Percentiles rank a stretch among this genome's conserved stretches.
Conservation (phyloP, 805 yeast genomes). For the Pichia insulana region DNA sequence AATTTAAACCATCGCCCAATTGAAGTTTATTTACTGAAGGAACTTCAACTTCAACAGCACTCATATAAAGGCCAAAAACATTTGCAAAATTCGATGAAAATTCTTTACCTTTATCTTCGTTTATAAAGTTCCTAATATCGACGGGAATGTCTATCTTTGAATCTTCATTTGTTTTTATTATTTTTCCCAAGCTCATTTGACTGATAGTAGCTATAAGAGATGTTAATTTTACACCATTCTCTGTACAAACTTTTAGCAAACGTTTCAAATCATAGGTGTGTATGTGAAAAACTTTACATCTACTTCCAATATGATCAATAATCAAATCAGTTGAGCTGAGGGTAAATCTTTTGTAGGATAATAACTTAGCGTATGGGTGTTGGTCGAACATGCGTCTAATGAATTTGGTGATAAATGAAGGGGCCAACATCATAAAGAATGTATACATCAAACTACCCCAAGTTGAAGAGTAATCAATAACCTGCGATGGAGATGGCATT, state of each 20-base stretch:
- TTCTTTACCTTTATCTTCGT: neutral
- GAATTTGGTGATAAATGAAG: conserved; percentile 1
- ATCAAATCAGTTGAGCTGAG: neutral
- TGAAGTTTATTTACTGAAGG: conserved; percentile 12
- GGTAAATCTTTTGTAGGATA: neutral
- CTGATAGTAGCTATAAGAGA: conserved; percentile 6
- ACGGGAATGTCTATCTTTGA: conserved; percentile 15
- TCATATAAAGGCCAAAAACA: conserved; percentile 15
- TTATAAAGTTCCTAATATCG: conserved; percentile 13
- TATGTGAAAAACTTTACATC: neutral
- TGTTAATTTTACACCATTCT: conserved; percentile 9
- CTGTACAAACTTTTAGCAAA: conserved; percentile 1
- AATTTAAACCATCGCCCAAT: conserved; percentile 2
- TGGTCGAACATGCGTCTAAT: conserved; percentile 1
- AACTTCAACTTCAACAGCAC: conserved; percentile 9
- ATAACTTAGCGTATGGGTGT: neutral
- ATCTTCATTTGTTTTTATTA: conserved; percentile 10
- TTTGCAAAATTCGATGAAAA: conserved; percentile 6
- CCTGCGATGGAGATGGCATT: conserved; percentile 1
- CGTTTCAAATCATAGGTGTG: neutral
- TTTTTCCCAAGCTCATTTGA: conserved; percentile 3
- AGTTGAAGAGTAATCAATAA: conserved; percentile 1
- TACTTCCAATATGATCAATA: neutral
- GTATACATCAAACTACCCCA: neutral
- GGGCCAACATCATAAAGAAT: conserved; percentile 5